Evolutionary conservation across 1,139 yeast species (phyloP).

Genomic region (Diutina siamensis): DNA sequence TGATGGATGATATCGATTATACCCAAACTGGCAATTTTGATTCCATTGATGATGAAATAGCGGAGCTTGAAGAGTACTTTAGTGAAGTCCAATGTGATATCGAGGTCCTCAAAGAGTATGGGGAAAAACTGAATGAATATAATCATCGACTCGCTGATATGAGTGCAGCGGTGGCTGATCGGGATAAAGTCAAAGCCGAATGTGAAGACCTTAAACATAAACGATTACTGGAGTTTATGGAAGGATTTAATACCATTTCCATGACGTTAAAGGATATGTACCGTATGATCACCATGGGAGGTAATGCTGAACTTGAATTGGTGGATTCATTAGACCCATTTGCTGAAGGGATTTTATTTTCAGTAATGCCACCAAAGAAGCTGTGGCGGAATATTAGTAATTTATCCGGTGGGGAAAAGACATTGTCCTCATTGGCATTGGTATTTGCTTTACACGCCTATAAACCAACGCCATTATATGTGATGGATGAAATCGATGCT

Average conservation of each 20-base stretch:
- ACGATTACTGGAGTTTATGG: slow-evolving; percentile 84
- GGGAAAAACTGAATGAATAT: slow-evolving; percentile 53
- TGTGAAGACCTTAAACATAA: slow-evolving; percentile 64
- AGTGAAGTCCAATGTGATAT: slow-evolving; percentile 55
- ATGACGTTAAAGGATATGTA: slow-evolving; percentile 92
- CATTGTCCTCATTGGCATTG: slow-evolving; percentile 85
- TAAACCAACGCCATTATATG: slow-evolving; percentile 95
- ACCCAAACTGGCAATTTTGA: slow-evolving; percentile 26
- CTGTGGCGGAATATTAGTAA: slow-evolving; percentile 95
- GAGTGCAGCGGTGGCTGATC: slow-evolving; percentile 49
- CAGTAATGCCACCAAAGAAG: slow-evolving; percentile 99
- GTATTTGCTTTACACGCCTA: slow-evolving; percentile 95
- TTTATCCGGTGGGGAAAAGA: slow-evolving; percentile 96
- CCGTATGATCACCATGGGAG: slow-evolving; percentile 98
- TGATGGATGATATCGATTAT: slow-evolving; percentile 35
- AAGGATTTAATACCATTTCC: slow-evolving; percentile 81
- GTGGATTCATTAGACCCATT: slow-evolving; percentile 98
- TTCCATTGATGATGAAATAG: slow-evolving; percentile 39
- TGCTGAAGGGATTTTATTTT: slow-evolving; percentile 89
- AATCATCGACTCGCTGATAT: slow-evolving; percentile 52
- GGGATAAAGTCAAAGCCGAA: slow-evolving; percentile 54
- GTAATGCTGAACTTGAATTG: slow-evolving; percentile 92
- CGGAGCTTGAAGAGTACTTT: slow-evolving; percentile 43
- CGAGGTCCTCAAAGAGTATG: slow-evolving; percentile 70
- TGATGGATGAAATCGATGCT: slow-evolving; percentile 99